Base-by-base conservation (phyloP, 2,329 filamentous ascomycete genomes). In the Colletotrichum liriopes region DNA sequence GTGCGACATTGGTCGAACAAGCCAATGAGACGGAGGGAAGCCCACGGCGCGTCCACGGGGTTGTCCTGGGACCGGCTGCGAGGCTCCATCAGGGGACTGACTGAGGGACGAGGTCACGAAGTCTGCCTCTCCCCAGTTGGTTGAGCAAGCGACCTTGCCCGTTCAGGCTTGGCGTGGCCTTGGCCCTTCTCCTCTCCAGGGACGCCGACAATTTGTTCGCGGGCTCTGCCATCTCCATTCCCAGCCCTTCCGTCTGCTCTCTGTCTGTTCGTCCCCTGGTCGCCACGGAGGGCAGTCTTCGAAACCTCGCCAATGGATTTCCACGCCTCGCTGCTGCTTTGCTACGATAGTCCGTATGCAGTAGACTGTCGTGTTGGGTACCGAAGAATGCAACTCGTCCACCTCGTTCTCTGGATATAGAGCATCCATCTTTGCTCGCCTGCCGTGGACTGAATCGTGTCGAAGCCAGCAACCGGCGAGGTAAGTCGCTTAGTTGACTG, bases 1-100 rank as follows among this genome's bases (percentile, higher is more conserved):
- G 51, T 49, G 35, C 65, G 55, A 69, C 69, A 72, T 69, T 72
- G 65, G 54, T n/a, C 39, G 49, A 49, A 41, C n/a, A 35, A 49
- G 26, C 68, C 68, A 71, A 71, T 71, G 14, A 32, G 54, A 55
- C 39, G 9, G 12, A 52, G 39, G 35, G 39, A 43, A 49, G n/a
- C 55, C 61, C 39, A n/a, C 18, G 20, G 11, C 14, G 3, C 26
- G 6, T 41, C 26, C 18, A 18, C 39, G 29, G 41, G 20, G 26
- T 16, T 43, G 41, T 26, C 41, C 41, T 60, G 26, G 37, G 20
- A 29, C n/a, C 8, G 35, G 35, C 35, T 11, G 35, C 35, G 35
- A 37, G 35, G 35, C 35, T 37, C 35, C 35, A 37, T 37, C 35
- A 37, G 35, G 35, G 35, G 54, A 14, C 20, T 1, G 54, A 14